Base-by-base conservation (phyloP, 2,329 filamentous ascomycete genomes). In the Fusarium oxysporum region DNA sequence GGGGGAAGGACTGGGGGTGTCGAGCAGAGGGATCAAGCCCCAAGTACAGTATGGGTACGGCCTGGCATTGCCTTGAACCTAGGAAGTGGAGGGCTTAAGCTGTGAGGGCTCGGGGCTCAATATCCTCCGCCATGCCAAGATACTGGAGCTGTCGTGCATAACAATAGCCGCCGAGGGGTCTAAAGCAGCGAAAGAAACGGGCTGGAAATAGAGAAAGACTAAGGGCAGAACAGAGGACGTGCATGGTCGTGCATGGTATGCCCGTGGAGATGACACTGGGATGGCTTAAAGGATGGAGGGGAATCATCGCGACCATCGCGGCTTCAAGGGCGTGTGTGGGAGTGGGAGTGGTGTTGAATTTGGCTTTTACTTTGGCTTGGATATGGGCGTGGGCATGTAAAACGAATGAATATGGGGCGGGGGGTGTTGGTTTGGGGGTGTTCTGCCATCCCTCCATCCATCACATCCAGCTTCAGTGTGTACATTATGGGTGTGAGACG, bases 131-230 rank as follows among this genome's bases (percentile, higher is more conserved):
- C 62, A 53, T 71, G 66, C 41, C 55, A 63, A 72, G 72, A 62
- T 71, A 71, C 62, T 70, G 63, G 63, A 76, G 67, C 74, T 80
- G 72, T 78, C 70, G 71, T 78, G 78, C 78, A 78, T 79, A 72
- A 71, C 73, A 69, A 78, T 80, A 80, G 76, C 76, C 77, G 78
- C 78, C 76, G 69, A 72, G 63, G 70, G 66, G 57, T 57, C 57
- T 72, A 59, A 74, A 70, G 72, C 28, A 60, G 17, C 55, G 50
- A 65, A 66, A 60, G 64, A 70, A 69, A 70, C 59, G 73, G 61
- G 68, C 53, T 72, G 65, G 61, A 69, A 73, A 63, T 60, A 73
- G 69, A 56, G 51, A 67, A 59, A 71, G 66, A 45, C 64, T 65
- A 65, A 73, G 44, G 44, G 55, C 58, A 67, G 51, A 53, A 35